phyloP scores from a whole-genome alignment of 2,329 filamentous ascomycete species.

The Fusarium algeriense region DNA sequence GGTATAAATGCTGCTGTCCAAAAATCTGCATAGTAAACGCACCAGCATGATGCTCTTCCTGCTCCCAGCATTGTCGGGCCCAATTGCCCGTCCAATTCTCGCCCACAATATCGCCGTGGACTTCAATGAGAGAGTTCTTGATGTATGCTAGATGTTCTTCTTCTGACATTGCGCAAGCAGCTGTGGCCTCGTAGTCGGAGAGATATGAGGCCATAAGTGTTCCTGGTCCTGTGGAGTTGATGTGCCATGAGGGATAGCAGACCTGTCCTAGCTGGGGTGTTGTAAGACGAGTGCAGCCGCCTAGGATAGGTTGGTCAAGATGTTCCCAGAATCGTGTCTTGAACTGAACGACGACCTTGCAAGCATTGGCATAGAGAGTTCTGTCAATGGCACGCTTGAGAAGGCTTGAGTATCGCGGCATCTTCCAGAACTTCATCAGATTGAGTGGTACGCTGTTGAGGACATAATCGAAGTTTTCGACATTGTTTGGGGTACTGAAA shows the following conservation, averaged over 20 bases:
- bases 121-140: slow-evolving; percentile 26
- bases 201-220: slow-evolving; percentile 37
- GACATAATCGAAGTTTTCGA: slow-evolving; percentile 54
- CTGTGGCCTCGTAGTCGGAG: slow-evolving; percentile 36
- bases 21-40: slow-evolving; percentile 65
- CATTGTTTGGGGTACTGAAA: slow-evolving; percentile 31
- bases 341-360: slow-evolving; percentile 60
- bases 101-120: slow-evolving; percentile 55
- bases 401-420: slow-evolving; percentile 51
- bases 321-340: slow-evolving; percentile 72
- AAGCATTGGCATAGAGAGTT: slow-evolving; percentile 44
- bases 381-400: slow-evolving; percentile 45
- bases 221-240: slow-evolving; percentile 39
- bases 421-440: slow-evolving; percentile 53
- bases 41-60: slow-evolving; percentile 67
- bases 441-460: slow-evolving; percentile 55
- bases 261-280: slow-evolving; percentile 32
- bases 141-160: slow-evolving; percentile 42
- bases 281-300: slow-evolving; percentile 64
- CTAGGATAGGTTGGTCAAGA: slow-evolving; percentile 67
- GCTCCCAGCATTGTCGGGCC: slow-evolving; percentile 70
- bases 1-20: slow-evolving; percentile 69
- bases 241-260: slow-evolving; percentile 35
- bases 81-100: slow-evolving; percentile 70
- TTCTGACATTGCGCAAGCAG: slow-evolving; percentile 33